A percentile compares a stretch with the other conserved stretches of the same genome.
Evolutionary conservation across 1,284 basidiomycete genomes (phyloP).

Genomic region (Takashimella koratensis): DNA sequence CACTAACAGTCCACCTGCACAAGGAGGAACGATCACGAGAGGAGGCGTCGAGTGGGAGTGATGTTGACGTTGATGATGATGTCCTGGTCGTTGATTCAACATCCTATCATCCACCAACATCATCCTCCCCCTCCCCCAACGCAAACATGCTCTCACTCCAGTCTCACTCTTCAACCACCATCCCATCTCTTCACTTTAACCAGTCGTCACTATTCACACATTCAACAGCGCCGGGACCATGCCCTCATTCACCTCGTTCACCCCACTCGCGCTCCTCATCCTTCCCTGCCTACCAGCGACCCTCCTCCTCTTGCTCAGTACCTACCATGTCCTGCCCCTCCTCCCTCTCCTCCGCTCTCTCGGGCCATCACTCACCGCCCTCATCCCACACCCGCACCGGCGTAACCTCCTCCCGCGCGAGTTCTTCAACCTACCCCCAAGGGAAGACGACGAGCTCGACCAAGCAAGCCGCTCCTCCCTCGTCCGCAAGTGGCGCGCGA

Average conservation of each 20-base stretch:
- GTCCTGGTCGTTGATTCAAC: too few relatives aligned
- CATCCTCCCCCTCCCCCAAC: constrained; percentile 2
- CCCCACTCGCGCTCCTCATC: constrained; percentile 12
- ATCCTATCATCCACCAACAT: constrained; percentile 13
- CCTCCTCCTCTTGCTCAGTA: constrained; percentile 21
- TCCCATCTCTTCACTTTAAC: too few relatives aligned
- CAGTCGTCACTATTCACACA: neutral
- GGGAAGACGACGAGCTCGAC: constrained; percentile 1
- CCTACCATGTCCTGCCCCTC: constrained; percentile 26
- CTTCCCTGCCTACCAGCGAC: constrained; percentile 23
- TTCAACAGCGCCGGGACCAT: neutral
- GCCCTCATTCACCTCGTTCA: constrained; percentile 14
- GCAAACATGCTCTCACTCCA: neutral
- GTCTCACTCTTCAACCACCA: neutral
- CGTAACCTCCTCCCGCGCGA: constrained; percentile 34
- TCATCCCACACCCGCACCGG: constrained; percentile 6
- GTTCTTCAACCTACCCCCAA: constrained; percentile 41
- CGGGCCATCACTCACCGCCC: neutral
- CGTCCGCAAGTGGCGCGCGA: neutral
- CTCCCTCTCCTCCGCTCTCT: constrained; percentile 12
- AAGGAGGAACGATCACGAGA: too few relatives aligned
- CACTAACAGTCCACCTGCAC: too few relatives aligned
- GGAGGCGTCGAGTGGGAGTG: too few relatives aligned
- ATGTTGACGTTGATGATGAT: too few relatives aligned
- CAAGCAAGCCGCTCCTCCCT: constrained; percentile 1